Evolutionary conservation across 306 rosid species (phyloP).

Genomic region (Comarum palustre): DNA sequence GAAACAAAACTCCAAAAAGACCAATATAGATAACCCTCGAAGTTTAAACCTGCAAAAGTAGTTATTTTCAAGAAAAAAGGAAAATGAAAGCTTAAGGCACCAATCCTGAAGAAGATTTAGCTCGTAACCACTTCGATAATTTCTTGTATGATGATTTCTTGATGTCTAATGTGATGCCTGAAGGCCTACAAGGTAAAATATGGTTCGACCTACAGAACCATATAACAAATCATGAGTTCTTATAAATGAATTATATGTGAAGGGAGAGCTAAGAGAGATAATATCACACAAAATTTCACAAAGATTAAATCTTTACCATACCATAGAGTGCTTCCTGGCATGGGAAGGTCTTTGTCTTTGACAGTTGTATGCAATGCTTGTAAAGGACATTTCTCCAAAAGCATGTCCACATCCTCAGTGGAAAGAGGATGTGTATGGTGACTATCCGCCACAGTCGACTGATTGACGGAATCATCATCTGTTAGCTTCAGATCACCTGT

Average conservation of each 20-base stretch:
- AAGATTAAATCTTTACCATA: constrained; percentile 22
- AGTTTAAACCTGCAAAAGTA: not conserved
- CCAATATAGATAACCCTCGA: not conserved
- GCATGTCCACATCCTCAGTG: constrained; percentile 61
- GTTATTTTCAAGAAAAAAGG: not conserved
- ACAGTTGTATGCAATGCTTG: constrained; percentile 86
- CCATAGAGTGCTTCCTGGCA: constrained; percentile 98
- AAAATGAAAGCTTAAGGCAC: constrained; percentile 38
- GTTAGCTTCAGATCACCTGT: constrained; percentile 55
- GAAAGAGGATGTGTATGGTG: constrained; percentile 55
- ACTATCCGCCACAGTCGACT: constrained; percentile 40
- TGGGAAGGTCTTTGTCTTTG: constrained; percentile 80
- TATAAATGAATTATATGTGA: not conserved
- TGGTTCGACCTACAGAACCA: constrained; percentile 70
- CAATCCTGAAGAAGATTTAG: constrained; percentile 74
- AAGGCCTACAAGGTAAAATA: constrained; percentile 78
- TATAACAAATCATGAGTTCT: constrained; percentile 12
- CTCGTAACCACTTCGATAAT: constrained; percentile 85
- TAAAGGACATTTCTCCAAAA: constrained; percentile 86
- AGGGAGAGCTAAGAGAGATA: not conserved
- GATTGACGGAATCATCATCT: constrained; percentile 43
- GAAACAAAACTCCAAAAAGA: not conserved
- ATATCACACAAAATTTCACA: not conserved
- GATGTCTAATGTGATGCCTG: constrained; percentile 80
- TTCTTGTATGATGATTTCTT: constrained; percentile 89